Conservation (phyloP, 1,284 basidiomycete genomes). For the Violaceomyces palustris region DNA sequence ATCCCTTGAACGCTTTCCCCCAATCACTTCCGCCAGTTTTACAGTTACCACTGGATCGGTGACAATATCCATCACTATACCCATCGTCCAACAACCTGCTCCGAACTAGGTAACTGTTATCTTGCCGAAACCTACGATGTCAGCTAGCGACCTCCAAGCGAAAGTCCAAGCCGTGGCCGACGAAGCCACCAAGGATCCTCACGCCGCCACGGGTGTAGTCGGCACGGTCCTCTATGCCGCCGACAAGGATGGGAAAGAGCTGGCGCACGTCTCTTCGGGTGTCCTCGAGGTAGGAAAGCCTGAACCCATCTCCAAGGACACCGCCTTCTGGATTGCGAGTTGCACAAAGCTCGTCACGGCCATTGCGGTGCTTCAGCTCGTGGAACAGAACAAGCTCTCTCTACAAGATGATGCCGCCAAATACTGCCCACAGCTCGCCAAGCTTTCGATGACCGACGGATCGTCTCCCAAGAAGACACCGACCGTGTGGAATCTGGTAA, state of each 20-base stretch:
- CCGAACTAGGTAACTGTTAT: no score
- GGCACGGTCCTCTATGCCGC: slow-evolving; percentile 37
- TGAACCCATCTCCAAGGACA: slow-evolving; percentile 32
- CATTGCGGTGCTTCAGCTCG: slow-evolving; percentile 48
- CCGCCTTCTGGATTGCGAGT: slow-evolving; percentile 37
- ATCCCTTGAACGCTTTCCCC: no score
- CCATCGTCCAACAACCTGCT: no score
- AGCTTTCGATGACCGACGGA: slow-evolving; percentile 24
- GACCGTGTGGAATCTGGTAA: slow-evolving; percentile 27
- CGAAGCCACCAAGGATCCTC: no score
- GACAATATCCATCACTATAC: no score
- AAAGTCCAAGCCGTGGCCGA: no score
- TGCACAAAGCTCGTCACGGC: slow-evolving; percentile 52
- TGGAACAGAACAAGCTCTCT: slow-evolving; percentile 42
- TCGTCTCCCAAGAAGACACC: slow-evolving; percentile 24
- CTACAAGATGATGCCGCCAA: slow-evolving; percentile 36
- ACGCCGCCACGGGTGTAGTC: no score
- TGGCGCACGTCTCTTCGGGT: slow-evolving; percentile 32
- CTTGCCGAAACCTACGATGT: no score
- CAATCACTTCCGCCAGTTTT: no score
- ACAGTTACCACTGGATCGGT: no score
- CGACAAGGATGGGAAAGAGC: slow-evolving; percentile 30
- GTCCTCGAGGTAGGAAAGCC: slow-evolving; percentile 23
- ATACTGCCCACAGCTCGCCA: slow-evolving; percentile 40
- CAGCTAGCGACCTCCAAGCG: no score